These are phyloP conservation scores for Spergularia bocconei DNA, from an alignment of 148 eudicot genomes.

Conservation along the genomic window DNA sequence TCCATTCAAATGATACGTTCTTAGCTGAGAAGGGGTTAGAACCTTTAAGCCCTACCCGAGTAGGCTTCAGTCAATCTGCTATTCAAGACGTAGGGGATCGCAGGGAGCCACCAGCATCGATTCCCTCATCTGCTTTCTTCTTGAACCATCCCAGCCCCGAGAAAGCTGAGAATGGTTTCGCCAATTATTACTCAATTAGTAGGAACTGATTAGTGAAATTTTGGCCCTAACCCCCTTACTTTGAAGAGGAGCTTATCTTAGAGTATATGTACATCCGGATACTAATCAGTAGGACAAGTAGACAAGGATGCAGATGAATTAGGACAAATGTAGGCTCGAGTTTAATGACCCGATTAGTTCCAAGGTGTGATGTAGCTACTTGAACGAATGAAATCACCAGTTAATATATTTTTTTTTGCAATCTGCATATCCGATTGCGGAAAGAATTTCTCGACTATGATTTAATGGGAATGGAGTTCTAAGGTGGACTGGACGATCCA, in stretches of 20 bases:
- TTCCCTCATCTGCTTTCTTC: constrained; percentile 34
- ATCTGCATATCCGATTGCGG: no score
- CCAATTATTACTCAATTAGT: constrained; percentile 50
- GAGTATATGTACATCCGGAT: constrained; percentile 7
- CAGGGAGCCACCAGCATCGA: constrained; percentile 33
- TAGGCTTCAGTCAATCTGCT: constrained; percentile 27
- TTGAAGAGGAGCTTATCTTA: constrained; percentile 2
- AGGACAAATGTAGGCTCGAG: neutral
- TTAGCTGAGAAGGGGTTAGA: constrained; percentile 26
- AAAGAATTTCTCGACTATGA: no score
- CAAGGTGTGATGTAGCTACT: neutral
- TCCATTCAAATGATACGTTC: constrained; percentile 39
- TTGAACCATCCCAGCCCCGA: constrained; percentile 29
- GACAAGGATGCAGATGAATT: neutral
- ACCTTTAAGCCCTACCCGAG: constrained; percentile 24
- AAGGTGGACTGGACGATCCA: no score
- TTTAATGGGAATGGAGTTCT: no score
- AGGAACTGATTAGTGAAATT: constrained; percentile 31
- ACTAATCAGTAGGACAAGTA: neutral
- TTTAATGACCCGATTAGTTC: neutral
- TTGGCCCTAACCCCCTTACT: neutral
- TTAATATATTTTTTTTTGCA: no score
- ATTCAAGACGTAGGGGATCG: constrained; percentile 27
- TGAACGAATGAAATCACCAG: neutral
- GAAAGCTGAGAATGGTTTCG: constrained; percentile 57